Evolutionary conservation across 2,329 filamentous ascomycete species (phyloP).

Genomic region (Paradendryphiella salina): DNA sequence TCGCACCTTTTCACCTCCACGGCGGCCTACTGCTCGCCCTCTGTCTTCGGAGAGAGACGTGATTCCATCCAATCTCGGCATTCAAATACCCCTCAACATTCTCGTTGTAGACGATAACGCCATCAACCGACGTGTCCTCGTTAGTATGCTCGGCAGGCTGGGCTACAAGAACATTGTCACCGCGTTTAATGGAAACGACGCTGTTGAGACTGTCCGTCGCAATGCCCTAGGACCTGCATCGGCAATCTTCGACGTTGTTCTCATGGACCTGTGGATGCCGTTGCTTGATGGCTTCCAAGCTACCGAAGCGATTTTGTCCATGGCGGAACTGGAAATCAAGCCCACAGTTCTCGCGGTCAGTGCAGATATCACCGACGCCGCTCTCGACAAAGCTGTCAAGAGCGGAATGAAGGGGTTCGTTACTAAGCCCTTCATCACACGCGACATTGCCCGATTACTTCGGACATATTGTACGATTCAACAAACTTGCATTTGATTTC

Average conservation of each 20-base stretch:
- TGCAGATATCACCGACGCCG: constrained; percentile 67
- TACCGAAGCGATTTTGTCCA: constrained; percentile 62
- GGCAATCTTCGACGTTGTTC: constrained; percentile 61
- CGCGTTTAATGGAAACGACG: constrained; percentile 70
- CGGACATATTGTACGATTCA: constrained; percentile 49
- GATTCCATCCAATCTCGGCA: constrained; percentile 52
- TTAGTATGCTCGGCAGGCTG: constrained; percentile 68
- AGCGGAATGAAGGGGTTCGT: constrained; percentile 70
- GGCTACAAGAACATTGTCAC: constrained; percentile 66
- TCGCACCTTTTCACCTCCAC: constrained; percentile 35
- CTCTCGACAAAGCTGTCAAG: constrained; percentile 61
- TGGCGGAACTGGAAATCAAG: constrained; percentile 40
- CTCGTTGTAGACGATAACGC: constrained; percentile 74
- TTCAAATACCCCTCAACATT: constrained; percentile 66
- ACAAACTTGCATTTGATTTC: constrained; percentile 10
- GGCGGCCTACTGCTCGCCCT: constrained; percentile 19
- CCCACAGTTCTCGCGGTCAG: constrained; percentile 64
- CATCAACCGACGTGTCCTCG: constrained; percentile 69
- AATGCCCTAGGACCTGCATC: constrained; percentile 29
- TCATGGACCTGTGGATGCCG: constrained; percentile 81
- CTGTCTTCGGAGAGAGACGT: constrained; percentile 30
- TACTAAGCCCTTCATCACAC: constrained; percentile 68
- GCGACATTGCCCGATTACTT: constrained; percentile 65
- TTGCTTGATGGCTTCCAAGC: constrained; percentile 73
- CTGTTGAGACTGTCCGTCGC: constrained; percentile 63